These are phyloP conservation scores for Flaveria ramosissima DNA, from an alignment of 129 eudicot genomes.

Conservation along the genomic window DNA sequence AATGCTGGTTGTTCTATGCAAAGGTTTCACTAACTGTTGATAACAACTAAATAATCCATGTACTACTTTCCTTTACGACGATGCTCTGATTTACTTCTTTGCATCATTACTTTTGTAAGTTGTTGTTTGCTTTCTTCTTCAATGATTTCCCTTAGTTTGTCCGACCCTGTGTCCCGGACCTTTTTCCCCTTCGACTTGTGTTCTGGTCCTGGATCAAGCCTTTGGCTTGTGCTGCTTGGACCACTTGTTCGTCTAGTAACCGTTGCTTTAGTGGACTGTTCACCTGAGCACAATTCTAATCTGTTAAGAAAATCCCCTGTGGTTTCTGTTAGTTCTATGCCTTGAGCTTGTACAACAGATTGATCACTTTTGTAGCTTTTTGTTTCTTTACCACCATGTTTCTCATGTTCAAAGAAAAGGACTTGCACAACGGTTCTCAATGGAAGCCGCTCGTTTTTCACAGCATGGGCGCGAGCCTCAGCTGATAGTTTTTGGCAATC, in stretches of 20 bases:
- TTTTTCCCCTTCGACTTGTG: conserved; percentile 34
- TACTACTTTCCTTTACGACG: conserved; percentile 37
- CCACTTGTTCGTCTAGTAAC: conserved; percentile 31
- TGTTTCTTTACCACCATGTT: conserved; percentile 27
- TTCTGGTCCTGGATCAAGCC: conserved; percentile 32
- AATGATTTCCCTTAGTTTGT: conserved; percentile 34
- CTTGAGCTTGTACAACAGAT: conserved; percentile 1
- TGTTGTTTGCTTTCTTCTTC: conserved; percentile 37
- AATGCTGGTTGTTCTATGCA: neutral
- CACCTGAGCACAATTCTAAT: conserved; percentile 21
- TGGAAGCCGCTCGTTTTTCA: conserved; percentile 76
- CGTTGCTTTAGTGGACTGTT: conserved; percentile 28
- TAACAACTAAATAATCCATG: conserved; percentile 1
- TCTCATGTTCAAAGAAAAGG: conserved; percentile 72
- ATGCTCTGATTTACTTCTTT: conserved; percentile 40
- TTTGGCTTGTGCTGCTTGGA: conserved; percentile 35
- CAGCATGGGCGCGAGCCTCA: conserved; percentile 64
- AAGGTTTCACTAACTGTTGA: conserved; percentile 9
- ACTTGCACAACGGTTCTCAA: conserved; percentile 79
- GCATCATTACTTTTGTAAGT: conserved; percentile 30
- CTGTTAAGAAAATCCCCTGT: conserved; percentile 23
- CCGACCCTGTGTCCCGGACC: conserved; percentile 24
- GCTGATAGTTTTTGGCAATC: conserved; percentile 74
- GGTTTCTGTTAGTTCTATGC: conserved; percentile 17
- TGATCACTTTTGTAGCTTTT: conserved; percentile 15